Evolutionary conservation across 345 rosid genomes (phyloP).

Genomic region (Populus tremula): DNA sequence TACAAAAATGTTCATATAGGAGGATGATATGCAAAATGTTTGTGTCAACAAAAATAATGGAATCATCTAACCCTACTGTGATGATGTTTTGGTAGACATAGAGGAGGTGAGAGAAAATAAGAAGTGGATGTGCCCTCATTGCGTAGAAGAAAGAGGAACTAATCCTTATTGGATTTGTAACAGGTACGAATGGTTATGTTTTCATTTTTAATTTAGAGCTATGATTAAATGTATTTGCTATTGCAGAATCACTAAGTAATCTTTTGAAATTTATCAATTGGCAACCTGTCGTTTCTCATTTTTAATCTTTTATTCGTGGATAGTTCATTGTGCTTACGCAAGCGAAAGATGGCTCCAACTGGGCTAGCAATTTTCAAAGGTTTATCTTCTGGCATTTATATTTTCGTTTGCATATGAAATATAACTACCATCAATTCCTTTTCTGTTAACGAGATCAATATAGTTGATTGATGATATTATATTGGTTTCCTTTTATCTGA

Average conservation of each 20-base stretch:
- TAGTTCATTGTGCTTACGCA: slow-evolving; percentile 40
- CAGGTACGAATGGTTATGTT: slow-evolving; percentile 14
- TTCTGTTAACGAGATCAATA: neutral
- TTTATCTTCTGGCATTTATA: neutral
- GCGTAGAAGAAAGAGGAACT: slow-evolving; percentile 40
- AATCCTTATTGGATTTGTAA: slow-evolving; percentile 45
- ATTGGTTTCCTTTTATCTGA: neutral
- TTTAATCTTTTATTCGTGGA: neutral
- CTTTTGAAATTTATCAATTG: no score
- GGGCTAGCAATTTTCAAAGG: slow-evolving; percentile 36
- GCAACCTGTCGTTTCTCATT: neutral
- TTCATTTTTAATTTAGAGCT: neutral
- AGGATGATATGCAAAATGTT: neutral
- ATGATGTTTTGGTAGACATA: slow-evolving; percentile 21
- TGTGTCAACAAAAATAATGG: neutral
- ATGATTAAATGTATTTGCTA: neutral
- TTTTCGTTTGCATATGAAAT: neutral
- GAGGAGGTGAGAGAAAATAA: slow-evolving; percentile 39
- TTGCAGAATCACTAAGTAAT: neutral
- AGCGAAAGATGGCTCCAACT: slow-evolving; percentile 32
- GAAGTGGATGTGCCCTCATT: slow-evolving; percentile 50
- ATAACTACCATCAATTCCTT: neutral
- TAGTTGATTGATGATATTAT: neutral
- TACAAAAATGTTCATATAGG: neutral
- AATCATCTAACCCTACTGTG: neutral